Base-by-base conservation (phyloP, 208 protist species). In the Trichomonas gallinae region DNA sequence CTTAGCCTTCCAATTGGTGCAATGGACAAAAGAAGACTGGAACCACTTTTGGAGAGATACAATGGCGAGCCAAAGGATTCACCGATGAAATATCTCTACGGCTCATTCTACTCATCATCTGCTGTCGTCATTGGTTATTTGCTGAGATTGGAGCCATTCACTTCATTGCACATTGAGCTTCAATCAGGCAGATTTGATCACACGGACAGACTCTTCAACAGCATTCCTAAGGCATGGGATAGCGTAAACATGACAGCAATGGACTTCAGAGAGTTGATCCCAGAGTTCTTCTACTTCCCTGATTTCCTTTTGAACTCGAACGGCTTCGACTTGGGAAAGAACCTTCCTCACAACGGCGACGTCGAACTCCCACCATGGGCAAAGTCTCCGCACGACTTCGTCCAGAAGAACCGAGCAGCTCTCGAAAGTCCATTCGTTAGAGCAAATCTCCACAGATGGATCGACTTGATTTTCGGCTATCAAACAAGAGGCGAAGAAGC, bases 401-500 rank as follows among this genome's bases (percentile, higher is more conserved):
- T 98, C 31, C 0, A 44, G 26, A 97, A 96, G 10, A 51, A 97
- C 36, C 51, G 97, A 34, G 42, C 44, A 21, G 97, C 97, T 23
- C 88, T 98, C 0, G 97, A 98, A 96, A 63, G 26, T 26, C 96
- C 97, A 36, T 96, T 97, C 58, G 99, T 99, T 9, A 98, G 98
- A 34, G 96, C 51, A 21, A 97, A 98, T 93, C 97, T 99, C 87
- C 98, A 99, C 97, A 96, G 98, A 46, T 99, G 99, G 99, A 98
- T 99, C 96, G 99, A 99, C 97, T 98, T 99, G 40, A 98, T 99
- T 63, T 99, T 99, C 97, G 99, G 99, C 13, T 34, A 45, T 15
- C 26, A 31, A 31, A 44, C 34, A 31, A 49, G 93, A n/a, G 93
- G 93, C 36, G 26, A n/a, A 34, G 15, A 42, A 48, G 93, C 93